phyloP scores from a whole-genome alignment of 2,329 filamentous ascomycete species.

The Parasarocladium wereldwijsianum region DNA sequence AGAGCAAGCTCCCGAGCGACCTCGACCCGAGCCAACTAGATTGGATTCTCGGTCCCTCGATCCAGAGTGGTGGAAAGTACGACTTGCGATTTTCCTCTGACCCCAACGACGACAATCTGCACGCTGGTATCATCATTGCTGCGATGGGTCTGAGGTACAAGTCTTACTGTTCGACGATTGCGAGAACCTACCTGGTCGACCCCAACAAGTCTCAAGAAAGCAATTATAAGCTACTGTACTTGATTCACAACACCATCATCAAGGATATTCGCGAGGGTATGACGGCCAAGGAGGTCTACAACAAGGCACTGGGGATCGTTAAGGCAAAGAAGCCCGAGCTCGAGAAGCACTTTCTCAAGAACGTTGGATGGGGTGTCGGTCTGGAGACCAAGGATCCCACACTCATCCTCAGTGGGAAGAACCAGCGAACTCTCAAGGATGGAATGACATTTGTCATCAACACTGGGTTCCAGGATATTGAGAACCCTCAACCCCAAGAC shows the following conservation, averaged over 20 bases:
- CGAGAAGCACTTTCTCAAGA: conserved; percentile 89
- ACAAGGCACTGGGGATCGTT: conserved; percentile 67
- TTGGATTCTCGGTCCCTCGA: conserved; percentile 80
- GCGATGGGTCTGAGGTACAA: conserved; percentile 89
- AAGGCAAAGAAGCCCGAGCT: conserved; percentile 87
- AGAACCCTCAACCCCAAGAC: conserved; percentile 75
- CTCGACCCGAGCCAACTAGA: conserved; percentile 84
- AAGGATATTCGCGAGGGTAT: conserved; percentile 83
- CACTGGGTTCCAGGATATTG: conserved; percentile 78
- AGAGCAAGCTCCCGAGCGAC: conserved; percentile 66
- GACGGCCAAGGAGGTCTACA: conserved; percentile 77
- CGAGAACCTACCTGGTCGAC: conserved; percentile 88
- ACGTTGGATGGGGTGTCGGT: conserved; percentile 81
- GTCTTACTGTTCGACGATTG: conserved; percentile 86
- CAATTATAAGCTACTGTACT: conserved; percentile 79
- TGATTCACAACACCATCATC: conserved; percentile 77
- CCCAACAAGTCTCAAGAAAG: conserved; percentile 92
- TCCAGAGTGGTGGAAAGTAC: conserved; percentile 93
- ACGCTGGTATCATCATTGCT: conserved; percentile 86
- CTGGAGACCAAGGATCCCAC: conserved; percentile 80
- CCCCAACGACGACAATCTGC: conserved; percentile 67
- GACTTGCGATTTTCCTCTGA: conserved; percentile 71
- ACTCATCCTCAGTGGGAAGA: conserved; percentile 77
- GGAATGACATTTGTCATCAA: conserved; percentile 93
- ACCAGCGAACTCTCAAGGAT: conserved; percentile 67